Evolutionary conservation across 805 yeast genomes (phyloP).

Genomic region (Zygosaccharomyces lentus): DNA sequence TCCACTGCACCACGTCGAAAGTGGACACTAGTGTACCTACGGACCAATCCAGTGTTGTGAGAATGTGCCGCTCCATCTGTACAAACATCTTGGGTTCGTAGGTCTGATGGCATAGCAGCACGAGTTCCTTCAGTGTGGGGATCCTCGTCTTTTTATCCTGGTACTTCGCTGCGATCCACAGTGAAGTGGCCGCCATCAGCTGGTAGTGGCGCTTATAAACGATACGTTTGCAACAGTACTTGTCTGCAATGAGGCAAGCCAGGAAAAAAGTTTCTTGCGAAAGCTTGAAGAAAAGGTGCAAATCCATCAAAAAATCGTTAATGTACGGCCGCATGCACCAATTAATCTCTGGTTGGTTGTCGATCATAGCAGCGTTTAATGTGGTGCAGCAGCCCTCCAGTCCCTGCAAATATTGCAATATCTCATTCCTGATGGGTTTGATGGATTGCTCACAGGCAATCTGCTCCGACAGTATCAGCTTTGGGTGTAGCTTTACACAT

Average conservation of each 20-base stretch:
- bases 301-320: constrained; percentile 70
- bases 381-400: constrained; percentile 32
- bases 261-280: constrained; percentile 62
- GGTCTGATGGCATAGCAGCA: constrained; percentile 58
- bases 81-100: constrained; percentile 60
- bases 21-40: constrained; percentile 22
- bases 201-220: constrained; percentile 80
- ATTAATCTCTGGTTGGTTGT: constrained; percentile 79
- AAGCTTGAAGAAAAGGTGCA: constrained; percentile 55
- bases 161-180: constrained; percentile 83
- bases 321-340: constrained; percentile 76
- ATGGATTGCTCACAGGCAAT: constrained; percentile 40
- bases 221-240: constrained; percentile 77
- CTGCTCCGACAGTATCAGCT: constrained; percentile 44
- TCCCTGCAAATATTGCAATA: constrained; percentile 38
- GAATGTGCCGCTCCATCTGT: constrained; percentile 77
- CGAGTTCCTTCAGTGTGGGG: constrained; percentile 62
- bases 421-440: constrained; percentile 42
- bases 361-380: constrained; percentile 55
- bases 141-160: constrained; percentile 62
- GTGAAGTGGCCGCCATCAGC: constrained; percentile 75
- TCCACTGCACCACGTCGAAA: constrained; percentile 18
- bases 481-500: constrained; percentile 35
- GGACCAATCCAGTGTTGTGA: constrained; percentile 68
- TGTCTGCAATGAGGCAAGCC: constrained; percentile 69